Conservation (phyloP, 2,329 filamentous ascomycete genomes). For the Neurospora sp. region DNA sequence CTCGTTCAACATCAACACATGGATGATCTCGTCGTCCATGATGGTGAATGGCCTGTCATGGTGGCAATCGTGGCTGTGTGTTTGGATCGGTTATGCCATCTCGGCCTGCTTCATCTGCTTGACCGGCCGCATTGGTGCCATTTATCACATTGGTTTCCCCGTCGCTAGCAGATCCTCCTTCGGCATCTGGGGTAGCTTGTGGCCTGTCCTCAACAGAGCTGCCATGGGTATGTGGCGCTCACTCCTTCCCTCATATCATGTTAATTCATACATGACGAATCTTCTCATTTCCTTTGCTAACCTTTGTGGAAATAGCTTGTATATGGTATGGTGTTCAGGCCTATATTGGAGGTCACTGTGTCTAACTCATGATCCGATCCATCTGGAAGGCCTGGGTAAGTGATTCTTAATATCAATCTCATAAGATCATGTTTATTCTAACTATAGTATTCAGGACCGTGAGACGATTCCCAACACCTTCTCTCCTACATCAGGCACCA, state of each 20-base stretch:
- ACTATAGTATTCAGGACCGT: slow-evolving; percentile 27
- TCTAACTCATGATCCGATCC: slow-evolving; percentile 78
- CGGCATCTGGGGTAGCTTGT: slow-evolving; percentile 80
- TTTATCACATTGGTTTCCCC: slow-evolving; percentile 84
- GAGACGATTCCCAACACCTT: slow-evolving; percentile 59
- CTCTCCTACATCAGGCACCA: slow-evolving; percentile 52
- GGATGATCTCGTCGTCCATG: slow-evolving; percentile 87
- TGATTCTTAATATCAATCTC: background rate
- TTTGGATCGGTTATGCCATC: slow-evolving; percentile 78
- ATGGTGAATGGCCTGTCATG: slow-evolving; percentile 70
- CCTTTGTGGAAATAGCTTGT: slow-evolving; percentile 42
- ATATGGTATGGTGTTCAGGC: slow-evolving; percentile 66
- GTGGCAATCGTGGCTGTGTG: slow-evolving; percentile 88
- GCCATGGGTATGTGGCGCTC: slow-evolving; percentile 48
- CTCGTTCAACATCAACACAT: slow-evolving; percentile 83
- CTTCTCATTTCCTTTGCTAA: background rate
- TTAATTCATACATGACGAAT: background rate
- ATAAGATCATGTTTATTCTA: slow-evolving; percentile 2
- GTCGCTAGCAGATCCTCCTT: slow-evolving; percentile 71
- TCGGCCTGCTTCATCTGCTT: slow-evolving; percentile 65
- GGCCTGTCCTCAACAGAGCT: slow-evolving; percentile 85
- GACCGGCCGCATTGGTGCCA: slow-evolving; percentile 75
- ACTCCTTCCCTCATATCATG: background rate
- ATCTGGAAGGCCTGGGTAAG: slow-evolving; percentile 66
- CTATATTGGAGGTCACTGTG: slow-evolving; percentile 77